Conservation (phyloP, 2,329 filamentous ascomycete species). For the Ramularia collo-cygni region DNA sequence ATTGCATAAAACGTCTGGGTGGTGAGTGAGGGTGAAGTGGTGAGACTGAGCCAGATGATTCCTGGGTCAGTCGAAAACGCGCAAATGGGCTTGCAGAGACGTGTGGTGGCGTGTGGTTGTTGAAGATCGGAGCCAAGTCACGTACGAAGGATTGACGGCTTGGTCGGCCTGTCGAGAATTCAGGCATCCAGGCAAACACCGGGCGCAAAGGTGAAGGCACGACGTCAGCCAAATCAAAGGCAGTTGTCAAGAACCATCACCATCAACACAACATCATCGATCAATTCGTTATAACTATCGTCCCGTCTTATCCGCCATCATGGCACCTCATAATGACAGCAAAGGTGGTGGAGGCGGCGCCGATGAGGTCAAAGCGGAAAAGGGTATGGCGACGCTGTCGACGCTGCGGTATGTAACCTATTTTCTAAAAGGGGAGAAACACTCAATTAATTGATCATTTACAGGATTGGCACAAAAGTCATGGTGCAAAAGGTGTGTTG, state of each 20-base stretch:
- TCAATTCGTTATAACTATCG: constrained; percentile 1
- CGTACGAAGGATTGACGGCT: too few relatives aligned
- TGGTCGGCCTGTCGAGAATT: too few relatives aligned
- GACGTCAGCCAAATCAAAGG: too few relatives aligned
- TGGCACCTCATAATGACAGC: constrained; percentile 49
- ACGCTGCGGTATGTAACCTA: constrained; percentile 62
- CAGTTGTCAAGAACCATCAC: constrained; percentile 7
- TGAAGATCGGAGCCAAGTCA: too few relatives aligned
- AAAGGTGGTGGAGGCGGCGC: constrained; percentile 24
- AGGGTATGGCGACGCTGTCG: constrained; percentile 75
- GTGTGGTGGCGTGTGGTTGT: constrained; percentile 8
- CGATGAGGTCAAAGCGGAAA: constrained; percentile 51
- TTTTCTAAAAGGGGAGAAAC: not conserved
- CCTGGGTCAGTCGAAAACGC: constrained; percentile 44
- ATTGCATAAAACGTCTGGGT: constrained; percentile 56
- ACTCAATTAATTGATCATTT: constrained; percentile 19
- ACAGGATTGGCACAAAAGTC: constrained; percentile 59
- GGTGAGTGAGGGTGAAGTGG: constrained; percentile 26
- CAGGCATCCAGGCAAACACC: too few relatives aligned
- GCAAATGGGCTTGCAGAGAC: constrained; percentile 9
- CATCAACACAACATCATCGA: constrained; percentile 5
- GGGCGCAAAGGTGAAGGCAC: too few relatives aligned
- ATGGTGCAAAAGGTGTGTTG: constrained; percentile 61
- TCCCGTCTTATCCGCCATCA: constrained; percentile 23
- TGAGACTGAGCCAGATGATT: constrained; percentile 50